Evolutionary conservation across 139 green algal species (phyloP).

Genomic region (Gonium pectorale): DNA sequence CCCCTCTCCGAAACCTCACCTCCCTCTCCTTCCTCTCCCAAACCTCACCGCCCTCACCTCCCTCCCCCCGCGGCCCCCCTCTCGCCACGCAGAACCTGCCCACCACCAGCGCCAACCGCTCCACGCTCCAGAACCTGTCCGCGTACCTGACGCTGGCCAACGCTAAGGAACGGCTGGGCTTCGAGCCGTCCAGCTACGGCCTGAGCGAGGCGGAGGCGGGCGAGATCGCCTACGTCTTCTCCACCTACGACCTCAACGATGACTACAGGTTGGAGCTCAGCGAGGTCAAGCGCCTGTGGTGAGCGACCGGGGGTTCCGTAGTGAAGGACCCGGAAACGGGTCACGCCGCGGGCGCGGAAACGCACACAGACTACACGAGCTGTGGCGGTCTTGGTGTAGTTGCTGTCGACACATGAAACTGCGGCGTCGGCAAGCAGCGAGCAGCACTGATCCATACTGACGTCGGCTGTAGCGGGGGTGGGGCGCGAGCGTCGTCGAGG

Average conservation of each 20-base stretch:
- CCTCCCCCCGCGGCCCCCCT: background rate
- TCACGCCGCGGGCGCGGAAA: too few relatives aligned
- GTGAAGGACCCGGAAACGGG: too few relatives aligned
- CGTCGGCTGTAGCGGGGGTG: too few relatives aligned
- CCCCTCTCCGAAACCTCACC: too few relatives aligned
- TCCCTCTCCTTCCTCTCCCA: background rate
- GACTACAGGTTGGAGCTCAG: slow-evolving; percentile 69
- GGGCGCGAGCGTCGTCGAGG: too few relatives aligned
- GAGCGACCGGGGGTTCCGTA: too few relatives aligned
- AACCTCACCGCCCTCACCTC: background rate
- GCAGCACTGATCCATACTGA: too few relatives aligned
- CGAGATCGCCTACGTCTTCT: slow-evolving; percentile 82
- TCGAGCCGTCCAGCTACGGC: slow-evolving; percentile 67
- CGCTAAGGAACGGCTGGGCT: slow-evolving; percentile 76
- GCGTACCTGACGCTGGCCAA: slow-evolving; percentile 80
- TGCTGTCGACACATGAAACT: too few relatives aligned
- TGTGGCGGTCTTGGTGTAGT: too few relatives aligned
- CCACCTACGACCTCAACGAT: slow-evolving; percentile 73
- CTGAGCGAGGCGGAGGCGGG: slow-evolving; percentile 75
- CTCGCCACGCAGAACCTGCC: slow-evolving; percentile 31
- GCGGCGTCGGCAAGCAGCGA: too few relatives aligned
- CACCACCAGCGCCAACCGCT: background rate
- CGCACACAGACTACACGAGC: too few relatives aligned
- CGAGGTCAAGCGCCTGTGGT: slow-evolving; percentile 73
- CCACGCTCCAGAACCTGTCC: slow-evolving; percentile 78